Evolutionary conservation across 345 rosid genomes (phyloP), one percentile per base, ranked within the genome.

Genomic region (Linum trigynum): DNA sequence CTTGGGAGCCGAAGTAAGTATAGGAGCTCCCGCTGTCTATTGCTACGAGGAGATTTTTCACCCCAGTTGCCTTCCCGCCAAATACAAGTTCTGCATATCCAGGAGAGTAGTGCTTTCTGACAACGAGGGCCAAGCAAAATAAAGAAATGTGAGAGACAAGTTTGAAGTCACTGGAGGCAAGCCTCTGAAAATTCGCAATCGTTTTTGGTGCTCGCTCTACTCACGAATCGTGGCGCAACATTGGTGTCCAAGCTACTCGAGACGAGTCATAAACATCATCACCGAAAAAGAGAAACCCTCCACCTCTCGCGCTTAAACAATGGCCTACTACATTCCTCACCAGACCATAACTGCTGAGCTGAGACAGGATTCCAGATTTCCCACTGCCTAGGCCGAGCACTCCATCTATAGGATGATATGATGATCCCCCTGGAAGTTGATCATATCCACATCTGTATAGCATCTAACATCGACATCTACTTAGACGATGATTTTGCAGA

Each of bases 1-100:
- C 86, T 74, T 71, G 73, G 10, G 82, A 79, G 65, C 79, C 85
- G 59, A 94, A 72, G 77, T 94, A 94, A n/a, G 91, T 85, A 65
- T 90, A 94, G 32, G 99, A 87, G 76, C 97, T 89, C 60, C 99
- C 99, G 40, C 96, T 88, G 77, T 94, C 99, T 38, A 94, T 83
- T 45, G 78, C 67, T 40, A 73, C 59, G 2, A 59, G 69, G 51
- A 94, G 69, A 71, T 91, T 83, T 76, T 74, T 84, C 16, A 78
- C 23, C 45, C 84, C 91, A 0, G 96, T 84, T 41, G 86, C 40
- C 67, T 78, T 87, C 39, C 92, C 92, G 5, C 81, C 85, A 60
- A 72, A 87, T 15, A 67, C 15, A 63, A 94, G 85, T 45, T 94
- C 96, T 6, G 88, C 92, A 36, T 59, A 61, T 63, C 95, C 92